A percentile compares a stretch with the other conserved stretches of the same genome.
Evolutionary conservation across 2,329 filamentous ascomycete species (phyloP).

Genomic region (Trichoderma cornu-damae): DNA sequence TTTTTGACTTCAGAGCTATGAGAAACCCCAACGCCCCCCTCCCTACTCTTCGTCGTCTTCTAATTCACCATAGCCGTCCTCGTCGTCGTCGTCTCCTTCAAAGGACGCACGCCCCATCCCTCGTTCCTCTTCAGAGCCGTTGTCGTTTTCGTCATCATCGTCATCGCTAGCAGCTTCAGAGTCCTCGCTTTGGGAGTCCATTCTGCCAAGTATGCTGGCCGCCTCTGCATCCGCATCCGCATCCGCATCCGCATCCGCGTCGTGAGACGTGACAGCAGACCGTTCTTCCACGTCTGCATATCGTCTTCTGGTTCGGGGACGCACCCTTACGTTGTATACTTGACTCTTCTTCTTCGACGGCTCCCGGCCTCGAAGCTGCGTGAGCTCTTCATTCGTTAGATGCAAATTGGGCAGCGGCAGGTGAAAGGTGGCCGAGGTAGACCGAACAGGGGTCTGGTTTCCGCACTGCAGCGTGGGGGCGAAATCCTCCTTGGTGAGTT

Average conservation of each 20-base stretch:
- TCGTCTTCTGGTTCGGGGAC: not conserved
- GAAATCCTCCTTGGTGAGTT: conserved; percentile 40
- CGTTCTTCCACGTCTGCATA: conserved; percentile 9
- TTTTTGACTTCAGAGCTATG: no score
- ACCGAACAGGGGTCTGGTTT: conserved; percentile 32
- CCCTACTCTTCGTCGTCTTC: conserved; percentile 3
- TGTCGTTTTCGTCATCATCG: conserved; percentile 25
- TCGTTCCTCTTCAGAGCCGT: conserved; percentile 20
- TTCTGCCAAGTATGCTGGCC: conserved; percentile 8
- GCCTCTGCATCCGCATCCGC: conserved; percentile 4
- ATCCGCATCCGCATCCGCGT: conserved; percentile 2
- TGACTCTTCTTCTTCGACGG: conserved; percentile 35
- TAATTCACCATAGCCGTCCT: not conserved
- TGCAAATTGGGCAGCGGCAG: conserved; percentile 34
- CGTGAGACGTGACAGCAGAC: conserved; percentile 23
- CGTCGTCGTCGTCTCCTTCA: not conserved
- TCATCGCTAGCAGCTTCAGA: conserved; percentile 13
- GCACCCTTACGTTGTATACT: conserved; percentile 33
- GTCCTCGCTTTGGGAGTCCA: conserved; percentile 11
- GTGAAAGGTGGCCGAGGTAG: conserved; percentile 30
- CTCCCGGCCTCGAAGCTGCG: conserved; percentile 31
- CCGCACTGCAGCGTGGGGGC: conserved; percentile 32
- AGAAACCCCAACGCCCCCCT: not conserved
- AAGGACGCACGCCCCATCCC: not conserved
- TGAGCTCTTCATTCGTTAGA: conserved; percentile 35